Conservation (phyloP, 768 basidiomycete genomes). For the Tephrocybe sp. region DNA sequence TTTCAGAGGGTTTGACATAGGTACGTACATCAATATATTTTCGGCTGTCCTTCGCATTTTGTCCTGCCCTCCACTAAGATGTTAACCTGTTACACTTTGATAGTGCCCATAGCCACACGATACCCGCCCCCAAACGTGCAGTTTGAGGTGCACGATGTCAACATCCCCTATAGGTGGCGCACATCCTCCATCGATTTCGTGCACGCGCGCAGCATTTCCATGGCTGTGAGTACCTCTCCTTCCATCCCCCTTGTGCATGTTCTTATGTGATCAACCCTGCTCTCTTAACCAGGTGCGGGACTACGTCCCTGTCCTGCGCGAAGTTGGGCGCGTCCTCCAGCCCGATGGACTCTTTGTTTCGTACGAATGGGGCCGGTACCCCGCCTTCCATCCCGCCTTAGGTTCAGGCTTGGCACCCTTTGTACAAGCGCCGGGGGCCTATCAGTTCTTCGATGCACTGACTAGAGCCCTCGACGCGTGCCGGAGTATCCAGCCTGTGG, state of each 20-base stretch:
- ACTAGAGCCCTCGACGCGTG: constrained; percentile 29
- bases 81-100: background rate
- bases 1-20: constrained; percentile 77
- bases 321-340: constrained; percentile 64
- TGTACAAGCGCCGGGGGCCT: constrained; percentile 39
- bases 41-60: constrained; percentile 11
- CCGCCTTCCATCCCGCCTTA: constrained; percentile 36
- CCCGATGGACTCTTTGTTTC: constrained; percentile 73
- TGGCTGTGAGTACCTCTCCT: constrained; percentile 50
- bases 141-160: constrained; percentile 70
- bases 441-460: constrained; percentile 38
- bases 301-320: constrained; percentile 52
- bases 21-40: constrained; percentile 38
- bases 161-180: constrained; percentile 47
- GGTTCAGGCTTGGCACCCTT: constrained; percentile 29
- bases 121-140: constrained; percentile 59
- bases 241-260: background rate
- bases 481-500: constrained; percentile 39
- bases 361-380: constrained; percentile 54
- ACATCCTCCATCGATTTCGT: constrained; percentile 64
- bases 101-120: constrained; percentile 73
- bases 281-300: constrained; percentile 46
- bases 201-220: constrained; percentile 58
- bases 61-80: constrained; percentile 10
- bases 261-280: background rate